These are phyloP conservation scores for Trypanosoma melophagium DNA, from an alignment of 208 protist species.

Conservation along the genomic window DNA sequence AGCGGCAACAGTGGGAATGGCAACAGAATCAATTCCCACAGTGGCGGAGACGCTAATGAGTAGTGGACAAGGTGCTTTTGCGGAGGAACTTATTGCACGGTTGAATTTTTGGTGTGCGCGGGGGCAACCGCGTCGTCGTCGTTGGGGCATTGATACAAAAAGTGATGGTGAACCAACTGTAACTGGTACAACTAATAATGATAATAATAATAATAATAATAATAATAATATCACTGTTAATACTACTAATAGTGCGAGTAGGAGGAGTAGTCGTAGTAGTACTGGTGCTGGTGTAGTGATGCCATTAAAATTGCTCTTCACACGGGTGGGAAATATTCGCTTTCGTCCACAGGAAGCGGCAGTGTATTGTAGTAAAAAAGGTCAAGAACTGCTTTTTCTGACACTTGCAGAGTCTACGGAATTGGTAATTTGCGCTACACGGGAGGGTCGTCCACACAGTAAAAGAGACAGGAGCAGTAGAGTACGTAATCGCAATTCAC, in stretches of 20 bases:
- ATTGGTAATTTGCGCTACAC: constrained; percentile 57
- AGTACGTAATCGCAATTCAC: constrained; percentile 15
- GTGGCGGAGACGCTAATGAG: neutral
- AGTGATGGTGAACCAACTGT: neutral
- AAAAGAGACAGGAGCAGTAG: neutral
- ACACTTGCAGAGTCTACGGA: constrained; percentile 52
- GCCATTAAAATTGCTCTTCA: constrained; percentile 30
- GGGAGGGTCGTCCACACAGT: constrained; percentile 57
- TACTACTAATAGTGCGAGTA: neutral
- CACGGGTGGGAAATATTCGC: constrained; percentile 21
- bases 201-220: too few species aligned
- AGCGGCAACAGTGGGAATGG: neutral
- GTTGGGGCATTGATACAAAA: constrained; percentile 20
- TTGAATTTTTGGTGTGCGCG: constrained; percentile 74
- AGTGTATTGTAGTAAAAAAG: constrained; percentile 14
- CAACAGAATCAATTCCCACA: neutral
- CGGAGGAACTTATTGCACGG: constrained; percentile 57
- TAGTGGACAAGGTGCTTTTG: constrained; percentile 61
- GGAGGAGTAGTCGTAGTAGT: neutral
- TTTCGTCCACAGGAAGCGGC: constrained; percentile 11
- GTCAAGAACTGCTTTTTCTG: constrained; percentile 44
- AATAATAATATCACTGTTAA: too few species aligned
- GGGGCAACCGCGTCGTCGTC: constrained; percentile 45
- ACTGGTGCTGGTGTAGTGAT: neutral
- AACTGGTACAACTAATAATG: too few species aligned